Evolutionary conservation across 202 grass and related monocot species (phyloP).

Genomic region (Saccharum hybrid): DNA sequence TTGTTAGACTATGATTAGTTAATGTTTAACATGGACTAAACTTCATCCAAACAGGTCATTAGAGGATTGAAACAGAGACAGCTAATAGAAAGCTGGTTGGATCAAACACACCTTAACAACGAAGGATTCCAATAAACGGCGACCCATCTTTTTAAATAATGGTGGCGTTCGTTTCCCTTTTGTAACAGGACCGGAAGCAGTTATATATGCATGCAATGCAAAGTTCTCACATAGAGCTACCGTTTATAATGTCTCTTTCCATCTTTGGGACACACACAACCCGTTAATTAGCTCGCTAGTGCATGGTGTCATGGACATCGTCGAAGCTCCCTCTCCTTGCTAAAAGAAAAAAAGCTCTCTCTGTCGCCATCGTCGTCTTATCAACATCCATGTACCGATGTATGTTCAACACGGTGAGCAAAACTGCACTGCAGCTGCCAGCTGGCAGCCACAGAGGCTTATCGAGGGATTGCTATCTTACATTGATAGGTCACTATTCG

Average conservation of each 20-base stretch:
- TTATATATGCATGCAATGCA: background rate
- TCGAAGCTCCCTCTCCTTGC: too few species aligned
- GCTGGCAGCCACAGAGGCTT: background rate
- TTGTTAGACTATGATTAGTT: too few species aligned
- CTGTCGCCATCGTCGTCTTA: background rate
- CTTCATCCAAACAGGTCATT: too few species aligned
- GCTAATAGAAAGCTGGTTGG: too few species aligned
- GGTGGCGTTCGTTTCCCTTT: too few species aligned
- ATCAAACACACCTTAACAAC: too few species aligned
- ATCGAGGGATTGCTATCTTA: too few species aligned
- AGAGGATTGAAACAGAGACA: too few species aligned
- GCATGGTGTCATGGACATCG: background rate
- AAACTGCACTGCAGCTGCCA: background rate
- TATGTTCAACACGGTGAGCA: background rate
- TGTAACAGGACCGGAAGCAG: background rate
- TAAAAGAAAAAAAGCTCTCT: background rate
- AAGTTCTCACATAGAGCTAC: background rate
- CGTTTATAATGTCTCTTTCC: background rate
- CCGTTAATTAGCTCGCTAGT: background rate
- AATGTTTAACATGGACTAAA: too few species aligned
- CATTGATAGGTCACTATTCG: background rate
- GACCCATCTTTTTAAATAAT: background rate
- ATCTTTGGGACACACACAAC: too few species aligned
- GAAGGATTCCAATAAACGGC: background rate
- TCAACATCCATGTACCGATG: background rate